Evolutionary conservation across 306 rosid species (phyloP), one percentile per base, ranked within the genome.

Genomic region (Trifolium dubium): DNA sequence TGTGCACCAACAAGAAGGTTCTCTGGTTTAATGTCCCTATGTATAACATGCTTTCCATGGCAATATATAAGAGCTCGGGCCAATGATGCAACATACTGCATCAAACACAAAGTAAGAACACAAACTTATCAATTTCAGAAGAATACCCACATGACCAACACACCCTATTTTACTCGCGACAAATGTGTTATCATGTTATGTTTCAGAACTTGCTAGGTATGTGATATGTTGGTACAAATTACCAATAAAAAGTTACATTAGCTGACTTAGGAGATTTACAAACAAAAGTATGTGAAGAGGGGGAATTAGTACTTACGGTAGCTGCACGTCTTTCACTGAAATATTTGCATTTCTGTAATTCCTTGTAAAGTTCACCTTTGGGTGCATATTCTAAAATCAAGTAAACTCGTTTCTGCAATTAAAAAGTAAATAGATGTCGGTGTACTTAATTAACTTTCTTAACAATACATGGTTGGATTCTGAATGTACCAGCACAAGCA

Each of bases 241-340:
- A 69, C 34, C 6, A 14, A 55, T 28, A 39, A 49, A 39, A 73
- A 41, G 13, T 43, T 41, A 15, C 10, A 34, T 59, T 60, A 67
- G 40, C 69, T n/a, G 10, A 15, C 19, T 12, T 49, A 12, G 2
- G 19, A 13, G 58, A 51, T 51, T 15, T 29, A 7, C 5, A 53
- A 7, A 53, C 30, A 17, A 53, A 53, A 17, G 0, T 32, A 60
- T 6, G 41, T 8, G 6, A 60, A 11, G 23, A 32, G 3, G 41
- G 8, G 23, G 12, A 72, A 49, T 2, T 14, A 44, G 18, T 13
- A 44, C 97, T 90, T 86, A 95, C 99, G 37, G 99, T 95, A 64
- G 99, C 99, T 55, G 98, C 93, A 62, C 99, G 99, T 71, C 98
- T 87, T 89, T 95, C 99, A 63, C 99, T 88, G 79, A 95, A 95